phyloP scores from a whole-genome alignment of 345 rosid genomes.

The Bruguiera sexangula region DNA sequence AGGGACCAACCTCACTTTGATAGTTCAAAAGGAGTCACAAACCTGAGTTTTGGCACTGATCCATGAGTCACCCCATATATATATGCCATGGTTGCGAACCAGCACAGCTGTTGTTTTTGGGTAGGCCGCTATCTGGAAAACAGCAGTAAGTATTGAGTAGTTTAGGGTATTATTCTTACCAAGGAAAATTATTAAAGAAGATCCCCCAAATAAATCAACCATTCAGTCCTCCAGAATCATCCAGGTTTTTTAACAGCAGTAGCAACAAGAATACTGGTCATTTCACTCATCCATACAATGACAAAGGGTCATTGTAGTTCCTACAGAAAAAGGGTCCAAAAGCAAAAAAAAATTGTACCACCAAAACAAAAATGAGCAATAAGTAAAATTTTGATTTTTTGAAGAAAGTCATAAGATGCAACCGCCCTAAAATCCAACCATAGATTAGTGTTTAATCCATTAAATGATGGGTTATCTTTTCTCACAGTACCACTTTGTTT shows the following conservation, averaged over 20 bases:
- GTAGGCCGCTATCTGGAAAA: slow-evolving; percentile 69
- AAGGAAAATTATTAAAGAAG: neutral
- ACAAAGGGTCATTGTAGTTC: too few species aligned
- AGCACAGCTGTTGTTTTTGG: slow-evolving; percentile 96
- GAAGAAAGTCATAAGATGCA: neutral
- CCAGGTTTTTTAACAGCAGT: neutral
- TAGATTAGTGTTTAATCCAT: neutral
- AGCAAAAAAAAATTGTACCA: neutral
- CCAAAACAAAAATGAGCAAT: too few species aligned
- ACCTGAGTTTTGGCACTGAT: slow-evolving; percentile 99
- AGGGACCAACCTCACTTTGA: neutral
- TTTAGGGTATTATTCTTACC: slow-evolving; percentile 8
- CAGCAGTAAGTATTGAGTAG: neutral
- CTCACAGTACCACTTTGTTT: neutral
- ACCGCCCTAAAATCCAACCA: neutral
- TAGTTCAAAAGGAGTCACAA: slow-evolving; percentile 9
- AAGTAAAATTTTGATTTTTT: neutral
- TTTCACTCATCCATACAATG: too few species aligned
- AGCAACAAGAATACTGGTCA: neutral
- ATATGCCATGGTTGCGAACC: slow-evolving; percentile 92
- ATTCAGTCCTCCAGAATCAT: neutral
- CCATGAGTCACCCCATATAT: slow-evolving; percentile 98
- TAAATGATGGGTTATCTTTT: neutral
- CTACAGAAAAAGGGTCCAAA: too few species aligned
- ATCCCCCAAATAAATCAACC: neutral